Evolutionary conservation across 2,329 filamentous ascomycete species (phyloP).

Genomic region (Hymenoscyphus linearis): DNA sequence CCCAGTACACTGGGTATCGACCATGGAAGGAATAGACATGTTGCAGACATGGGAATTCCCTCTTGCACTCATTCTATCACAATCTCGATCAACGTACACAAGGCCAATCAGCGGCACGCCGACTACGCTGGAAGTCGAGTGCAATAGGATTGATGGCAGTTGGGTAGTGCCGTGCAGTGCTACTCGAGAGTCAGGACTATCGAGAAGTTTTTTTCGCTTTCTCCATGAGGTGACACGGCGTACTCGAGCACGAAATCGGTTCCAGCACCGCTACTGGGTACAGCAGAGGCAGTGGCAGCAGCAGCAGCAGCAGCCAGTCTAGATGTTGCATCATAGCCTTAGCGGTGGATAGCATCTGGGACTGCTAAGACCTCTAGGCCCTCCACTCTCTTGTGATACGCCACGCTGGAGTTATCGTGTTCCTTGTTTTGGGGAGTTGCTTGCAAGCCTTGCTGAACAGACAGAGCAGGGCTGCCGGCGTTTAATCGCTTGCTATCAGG

Average conservation of each 20-base stretch:
- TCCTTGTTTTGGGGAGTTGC: too few relatives aligned
- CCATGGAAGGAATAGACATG: not conserved
- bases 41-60: not conserved
- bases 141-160: not conserved
- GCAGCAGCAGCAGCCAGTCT: not conserved
- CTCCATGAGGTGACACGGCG: not conserved
- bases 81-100: not conserved
- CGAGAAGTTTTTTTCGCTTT: not conserved
- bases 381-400: too few relatives aligned
- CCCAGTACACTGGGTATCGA: not conserved
- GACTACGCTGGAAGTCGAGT: not conserved
- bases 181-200: not conserved
- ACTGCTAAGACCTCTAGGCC: too few relatives aligned
- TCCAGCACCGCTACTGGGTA: not conserved
- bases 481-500: not conserved
- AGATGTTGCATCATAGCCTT: not conserved
- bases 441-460: too few relatives aligned
- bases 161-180: not conserved
- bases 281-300: not conserved
- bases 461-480: not conserved
- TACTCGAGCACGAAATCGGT: not conserved
- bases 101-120: not conserved
- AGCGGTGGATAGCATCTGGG: too few relatives aligned
- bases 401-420: too few relatives aligned
- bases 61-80: not conserved